These are phyloP conservation scores for Omphalotus guepiniiformis DNA, from an alignment of 768 basidiomycete genomes.

Conservation along the genomic window DNA sequence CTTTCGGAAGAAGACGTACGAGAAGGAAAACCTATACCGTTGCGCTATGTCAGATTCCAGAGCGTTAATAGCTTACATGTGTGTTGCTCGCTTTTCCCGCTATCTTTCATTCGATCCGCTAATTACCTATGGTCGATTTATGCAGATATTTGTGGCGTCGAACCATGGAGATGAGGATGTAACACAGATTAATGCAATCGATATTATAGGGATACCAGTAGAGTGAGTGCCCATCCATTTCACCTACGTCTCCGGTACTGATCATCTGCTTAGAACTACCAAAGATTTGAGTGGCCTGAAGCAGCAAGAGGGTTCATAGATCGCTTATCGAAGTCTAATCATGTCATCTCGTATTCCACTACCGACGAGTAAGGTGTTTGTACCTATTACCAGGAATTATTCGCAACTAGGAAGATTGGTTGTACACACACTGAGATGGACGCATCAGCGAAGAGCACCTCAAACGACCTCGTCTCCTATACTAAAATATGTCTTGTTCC, in stretches of 20 bases:
- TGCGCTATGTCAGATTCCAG: slow-evolving; percentile 71
- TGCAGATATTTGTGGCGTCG: slow-evolving; percentile 63
- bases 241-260: slow-evolving; percentile 2
- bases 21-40: slow-evolving; percentile 42
- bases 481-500: too few relatives aligned
- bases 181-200: slow-evolving; percentile 65
- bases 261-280: slow-evolving; percentile 23
- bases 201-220: slow-evolving; percentile 55
- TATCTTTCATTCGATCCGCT: neutral
- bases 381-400: too few relatives aligned
- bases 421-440: too few relatives aligned
- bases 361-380: too few relatives aligned
- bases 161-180: slow-evolving; percentile 62
- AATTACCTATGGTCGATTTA: neutral
- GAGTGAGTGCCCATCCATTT: slow-evolving; percentile 38
- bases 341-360: too few relatives aligned
- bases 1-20: slow-evolving; percentile 40
- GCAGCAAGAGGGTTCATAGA: slow-evolving; percentile 21
- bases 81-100: slow-evolving; percentile 21
- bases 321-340: too few relatives aligned
- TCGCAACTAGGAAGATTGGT: too few relatives aligned
- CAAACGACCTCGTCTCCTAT: too few relatives aligned
- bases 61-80: slow-evolving; percentile 64
- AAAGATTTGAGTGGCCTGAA: slow-evolving; percentile 30
- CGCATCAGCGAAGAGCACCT: too few relatives aligned